Base-by-base conservation (phyloP, 2,329 filamentous ascomycete species). In the Nemania bipapillata region DNA sequence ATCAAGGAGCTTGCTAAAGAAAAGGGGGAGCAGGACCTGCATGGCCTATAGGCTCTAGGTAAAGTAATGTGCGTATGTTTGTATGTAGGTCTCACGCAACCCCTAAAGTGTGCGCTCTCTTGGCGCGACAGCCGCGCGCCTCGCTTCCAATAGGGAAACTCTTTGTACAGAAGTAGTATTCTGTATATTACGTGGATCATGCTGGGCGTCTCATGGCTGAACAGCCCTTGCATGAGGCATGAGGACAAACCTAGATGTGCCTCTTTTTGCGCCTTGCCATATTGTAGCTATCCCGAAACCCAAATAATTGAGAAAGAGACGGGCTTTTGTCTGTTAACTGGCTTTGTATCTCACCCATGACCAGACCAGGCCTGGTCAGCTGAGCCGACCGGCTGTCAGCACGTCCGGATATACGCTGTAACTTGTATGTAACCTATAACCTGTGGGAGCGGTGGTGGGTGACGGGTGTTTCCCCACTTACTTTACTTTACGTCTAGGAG, bases 81-180 rank as follows among this genome's bases (percentile, higher is more conserved):
- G 9, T 32, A 17, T 3, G 50, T 53, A 53, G 49, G 24, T 35
- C 50, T 53, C 50, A 53, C 6, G 12, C 28, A 52, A 6, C 40
- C 40, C 35, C 35, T 12, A 40, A 50, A n/a, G 5, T 52, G 26
- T 20, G 26, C n/a, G 9, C 9, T 20, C 55, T 24, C 15, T 56
- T 61, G 35, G 35, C 61, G 61, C 66, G 61, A 61, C 45, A 64
- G 56, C 66, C 66, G 66, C 66, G 61, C 61, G 61, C 22, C 45
- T 28, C 17, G 30, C 26, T 26, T 30, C 20, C 8, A 26, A 26
- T n/a, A 20, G 22, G 17, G 40, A 5, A 40, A 3, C 37, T 12
- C 37, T 40, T 40, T 40, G 7, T 5, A 15, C 42, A 17, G 32
- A 45, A 32, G 24, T 35, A 3, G 24, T 35, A 11, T n/a, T n/a